Evolutionary conservation across 352 stramenopile species (phyloP).

Genomic region (Elongisporangium anandrum): DNA sequence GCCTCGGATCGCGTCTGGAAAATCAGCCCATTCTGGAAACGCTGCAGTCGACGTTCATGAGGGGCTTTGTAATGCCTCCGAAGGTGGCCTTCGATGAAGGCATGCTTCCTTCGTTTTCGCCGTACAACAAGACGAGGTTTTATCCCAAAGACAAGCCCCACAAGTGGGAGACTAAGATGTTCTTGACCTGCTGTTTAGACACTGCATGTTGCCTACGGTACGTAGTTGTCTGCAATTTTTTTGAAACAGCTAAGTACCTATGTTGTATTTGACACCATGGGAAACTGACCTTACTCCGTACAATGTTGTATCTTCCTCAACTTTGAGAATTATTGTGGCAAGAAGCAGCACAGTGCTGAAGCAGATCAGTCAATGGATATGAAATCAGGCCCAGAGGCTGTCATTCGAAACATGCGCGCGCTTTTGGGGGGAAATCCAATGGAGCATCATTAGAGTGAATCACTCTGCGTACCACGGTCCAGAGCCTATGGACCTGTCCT

Average conservation of each 20-base stretch:
- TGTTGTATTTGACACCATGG: too few species aligned
- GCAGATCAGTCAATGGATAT: too few species aligned
- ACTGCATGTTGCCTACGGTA: conserved; percentile 13
- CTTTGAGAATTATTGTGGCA: too few species aligned
- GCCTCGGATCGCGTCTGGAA: conserved; percentile 8
- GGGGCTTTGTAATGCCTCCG: neutral
- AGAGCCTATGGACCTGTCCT: neutral
- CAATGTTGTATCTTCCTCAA: too few species aligned
- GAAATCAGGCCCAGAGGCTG: too few species aligned
- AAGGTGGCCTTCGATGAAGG: conserved; percentile 12
- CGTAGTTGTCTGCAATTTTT: neutral
- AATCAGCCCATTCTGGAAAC: conserved; percentile 3
- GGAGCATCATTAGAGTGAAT: too few species aligned
- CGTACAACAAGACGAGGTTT: conserved; percentile 3
- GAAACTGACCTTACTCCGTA: too few species aligned
- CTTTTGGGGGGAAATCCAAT: too few species aligned
- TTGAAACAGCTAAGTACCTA: too few species aligned
- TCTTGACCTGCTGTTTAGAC: conserved; percentile 8
- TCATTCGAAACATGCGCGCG: too few species aligned
- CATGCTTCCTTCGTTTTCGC: conserved; percentile 4
- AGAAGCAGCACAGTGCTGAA: too few species aligned
- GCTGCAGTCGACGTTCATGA: conserved; percentile 7
- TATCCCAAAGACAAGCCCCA: conserved; percentile 14
- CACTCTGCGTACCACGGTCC: neutral
- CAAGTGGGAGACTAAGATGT: conserved; percentile 12